phyloP scores from a whole-genome alignment of 192 early-diverging fungal genomes.

The Haplosporangium gracile region DNA sequence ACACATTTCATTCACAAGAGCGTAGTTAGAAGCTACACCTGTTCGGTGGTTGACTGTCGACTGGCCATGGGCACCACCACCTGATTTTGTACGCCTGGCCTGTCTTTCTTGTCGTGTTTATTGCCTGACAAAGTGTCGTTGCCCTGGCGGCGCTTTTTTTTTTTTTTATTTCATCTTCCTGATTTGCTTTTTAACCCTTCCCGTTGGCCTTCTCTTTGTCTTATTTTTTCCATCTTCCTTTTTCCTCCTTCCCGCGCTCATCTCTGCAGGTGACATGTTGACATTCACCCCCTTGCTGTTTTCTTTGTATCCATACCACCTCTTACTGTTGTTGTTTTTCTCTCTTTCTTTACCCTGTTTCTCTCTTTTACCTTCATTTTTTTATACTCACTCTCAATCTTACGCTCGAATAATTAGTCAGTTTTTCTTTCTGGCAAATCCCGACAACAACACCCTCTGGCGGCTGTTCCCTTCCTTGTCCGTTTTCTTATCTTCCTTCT shows the following conservation, averaged over 20 bases:
- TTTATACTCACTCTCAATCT: too few relatives aligned
- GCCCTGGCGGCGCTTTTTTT: constrained; percentile 3
- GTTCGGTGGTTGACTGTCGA: neutral
- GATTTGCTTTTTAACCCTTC: neutral
- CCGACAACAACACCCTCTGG: neutral
- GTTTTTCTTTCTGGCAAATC: neutral
- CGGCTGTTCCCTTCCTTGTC: neutral
- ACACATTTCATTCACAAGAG: neutral
- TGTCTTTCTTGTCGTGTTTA: neutral
- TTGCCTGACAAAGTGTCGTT: neutral
- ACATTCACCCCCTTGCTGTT: neutral
- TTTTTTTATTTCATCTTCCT: neutral
- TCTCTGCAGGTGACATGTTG: constrained; percentile 1
- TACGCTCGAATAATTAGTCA: neutral
- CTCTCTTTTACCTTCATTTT: neutral
- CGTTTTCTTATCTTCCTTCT: neutral
- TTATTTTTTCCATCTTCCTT: neutral
- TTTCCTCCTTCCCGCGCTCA: neutral
- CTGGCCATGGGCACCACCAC: neutral
- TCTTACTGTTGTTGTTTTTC: neutral
- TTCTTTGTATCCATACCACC: neutral
- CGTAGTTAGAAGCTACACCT: neutral
- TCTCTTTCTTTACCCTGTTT: neutral
- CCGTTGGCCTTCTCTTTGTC: neutral
- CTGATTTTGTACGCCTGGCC: neutral